Evolutionary conservation across 2,329 filamentous ascomycete species (phyloP).

Genomic region (Aspergillus pseudotamarii): DNA sequence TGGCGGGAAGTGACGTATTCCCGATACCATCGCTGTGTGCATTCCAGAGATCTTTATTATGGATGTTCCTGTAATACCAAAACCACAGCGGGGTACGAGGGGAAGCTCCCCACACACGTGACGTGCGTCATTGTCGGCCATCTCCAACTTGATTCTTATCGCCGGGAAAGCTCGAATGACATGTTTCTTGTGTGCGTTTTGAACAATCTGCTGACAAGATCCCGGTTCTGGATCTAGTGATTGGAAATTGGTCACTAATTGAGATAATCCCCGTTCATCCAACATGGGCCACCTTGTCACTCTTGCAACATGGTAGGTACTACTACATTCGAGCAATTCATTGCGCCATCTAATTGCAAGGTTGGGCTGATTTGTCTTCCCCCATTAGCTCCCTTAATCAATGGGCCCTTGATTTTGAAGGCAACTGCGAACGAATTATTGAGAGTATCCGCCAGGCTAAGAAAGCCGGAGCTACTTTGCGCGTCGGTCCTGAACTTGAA

Average conservation of each 20-base stretch:
- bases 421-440: slow-evolving; percentile 65
- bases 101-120: slow-evolving; percentile 32
- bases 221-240: background rate
- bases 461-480: slow-evolving; percentile 61
- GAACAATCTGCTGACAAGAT: background rate
- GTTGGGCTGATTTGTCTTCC: slow-evolving; percentile 15
- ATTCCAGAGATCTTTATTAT: background rate
- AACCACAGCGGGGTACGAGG: slow-evolving; percentile 20
- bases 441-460: slow-evolving; percentile 65
- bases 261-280: background rate
- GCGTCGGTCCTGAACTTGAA: slow-evolving; percentile 60
- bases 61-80: slow-evolving; percentile 11
- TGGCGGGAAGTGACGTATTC: slow-evolving; percentile 6
- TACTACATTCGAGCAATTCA: background rate
- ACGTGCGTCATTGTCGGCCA: slow-evolving; percentile 20
- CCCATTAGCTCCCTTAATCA: slow-evolving; percentile 43
- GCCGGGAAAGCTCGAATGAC: background rate
- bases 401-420: slow-evolving; percentile 63
- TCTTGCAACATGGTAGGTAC: slow-evolving; percentile 48
- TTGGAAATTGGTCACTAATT: background rate
- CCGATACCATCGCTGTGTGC: slow-evolving; percentile 6
- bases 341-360: background rate
- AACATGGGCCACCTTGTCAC: slow-evolving; percentile 45
- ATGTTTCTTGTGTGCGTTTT: background rate
- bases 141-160: slow-evolving; percentile 18